Percentiles rank a stretch among this genome's conserved stretches.
These are phyloP conservation scores for Neofusicoccum ribis DNA, from an alignment of 2,329 filamentous ascomycete species.

Conservation along the genomic window DNA sequence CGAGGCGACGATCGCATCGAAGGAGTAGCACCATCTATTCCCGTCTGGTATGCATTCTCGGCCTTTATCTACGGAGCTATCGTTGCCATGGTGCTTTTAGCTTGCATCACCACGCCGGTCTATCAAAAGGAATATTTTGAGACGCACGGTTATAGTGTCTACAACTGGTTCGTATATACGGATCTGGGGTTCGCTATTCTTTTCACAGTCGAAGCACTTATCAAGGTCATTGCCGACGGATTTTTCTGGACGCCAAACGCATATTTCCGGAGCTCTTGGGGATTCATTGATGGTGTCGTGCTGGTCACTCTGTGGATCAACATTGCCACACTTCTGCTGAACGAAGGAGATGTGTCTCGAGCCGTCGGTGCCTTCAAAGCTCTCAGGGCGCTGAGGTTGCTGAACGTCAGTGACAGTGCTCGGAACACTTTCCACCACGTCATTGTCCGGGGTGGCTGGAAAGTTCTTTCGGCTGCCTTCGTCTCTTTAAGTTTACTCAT, in stretches of 20 bases:
- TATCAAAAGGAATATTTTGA: conserved; percentile 88
- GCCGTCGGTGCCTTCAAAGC: conserved; percentile 97
- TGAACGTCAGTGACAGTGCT: conserved; percentile 95
- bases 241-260: conserved; percentile 97
- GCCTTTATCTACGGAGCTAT: conserved; percentile 92
- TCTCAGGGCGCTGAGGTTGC: conserved; percentile 80
- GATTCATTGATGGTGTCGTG: conserved; percentile 89
- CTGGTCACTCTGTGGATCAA: conserved; percentile 95
- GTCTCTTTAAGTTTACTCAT: conserved; percentile 93
- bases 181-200: conserved; percentile 86
- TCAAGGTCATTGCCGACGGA: conserved; percentile 94
- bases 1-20: conserved; percentile 84
- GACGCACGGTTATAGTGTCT: conserved; percentile 57
- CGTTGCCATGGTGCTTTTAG: conserved; percentile 95
- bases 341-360: conserved; percentile 81
- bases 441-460: conserved; percentile 91
- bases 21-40: conserved; percentile 83
- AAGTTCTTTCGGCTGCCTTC: conserved; percentile 88
- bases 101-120: conserved; percentile 89
- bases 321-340: conserved; percentile 76
- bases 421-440: conserved; percentile 96
- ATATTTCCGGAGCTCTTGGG: conserved; percentile 95
- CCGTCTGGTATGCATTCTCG: conserved; percentile 90
- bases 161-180: conserved; percentile 93
- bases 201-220: conserved; percentile 80